Evolutionary conservation across 345 rosid genomes (phyloP), one percentile per base, ranked within the genome.

Genomic region (Camelina laxa): DNA sequence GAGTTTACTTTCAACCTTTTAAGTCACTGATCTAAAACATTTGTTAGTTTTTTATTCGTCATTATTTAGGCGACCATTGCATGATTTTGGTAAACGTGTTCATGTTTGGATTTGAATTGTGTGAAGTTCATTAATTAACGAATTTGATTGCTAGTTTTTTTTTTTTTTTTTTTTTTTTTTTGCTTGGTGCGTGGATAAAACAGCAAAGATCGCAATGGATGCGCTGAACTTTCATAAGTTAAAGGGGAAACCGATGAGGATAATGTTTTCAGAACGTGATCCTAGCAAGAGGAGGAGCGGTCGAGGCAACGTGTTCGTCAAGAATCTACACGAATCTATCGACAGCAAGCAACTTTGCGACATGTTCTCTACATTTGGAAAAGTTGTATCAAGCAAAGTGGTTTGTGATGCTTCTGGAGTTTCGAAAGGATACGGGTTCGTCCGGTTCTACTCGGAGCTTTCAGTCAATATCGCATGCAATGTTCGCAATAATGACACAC

Each of bases 361-460:
- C 55, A 39, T 82, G 42, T 91, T 91, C 60, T 44, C 81, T 65
- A 60, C 36, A 8, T 86, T 60, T 63, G 89, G 87, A 44, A 67
- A 50, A 4, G 58, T 91, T 20, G 74, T 87, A 67, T 85, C 97
- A 16, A 84, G 91, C 82, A 89, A 89, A 77, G 86, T 87, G 35
- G 89, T 77, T n/a, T 80, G 75, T 70, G 91, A 87, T 39, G 59
- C 79, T 75, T 20, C 2, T 15, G 90, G 89, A 13, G 78, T 49
- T 58, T 82, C 84, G 13, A 80, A 84, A 62, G 88, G 91, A 33
- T 82, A 79, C 57, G 93, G 90, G 5, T 88, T 81, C 31, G 97
- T 89, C 56, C 94, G 86, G 80, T 88, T 86, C 69, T 80, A 85
- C 44, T 83, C 83, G 0, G 85, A 86, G 72, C 77, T 67, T 61